Base-by-base conservation (phyloP, 257 asterid species). In the Echites panduratus region DNA sequence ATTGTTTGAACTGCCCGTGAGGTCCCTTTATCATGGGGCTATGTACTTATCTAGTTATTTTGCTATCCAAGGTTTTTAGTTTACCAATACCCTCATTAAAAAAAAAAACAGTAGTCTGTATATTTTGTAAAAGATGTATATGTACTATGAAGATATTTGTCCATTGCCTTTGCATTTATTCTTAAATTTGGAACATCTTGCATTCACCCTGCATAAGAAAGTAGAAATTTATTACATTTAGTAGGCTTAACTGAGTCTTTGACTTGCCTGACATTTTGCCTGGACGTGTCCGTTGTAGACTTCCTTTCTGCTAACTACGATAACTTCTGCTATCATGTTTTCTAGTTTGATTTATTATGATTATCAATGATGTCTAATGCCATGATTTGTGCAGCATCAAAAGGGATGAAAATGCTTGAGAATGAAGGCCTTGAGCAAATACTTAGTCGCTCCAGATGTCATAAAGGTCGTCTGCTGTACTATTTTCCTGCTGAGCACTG, bases 401-500 rank as follows among this genome's bases (percentile, higher is more conserved):
- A 66, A 71, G 85, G 82, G 63, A 76, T 76, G 74, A 77, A 72
- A 80, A 71, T 63, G 79, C 68, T 77, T 7, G 87, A 78, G 76
- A 74, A 76, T 74, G 85, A 82, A 81, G 89, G 89, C 82, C 86
- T 93, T 57, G 87, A 83, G 79, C 86, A 80, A 75, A 84, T 80
- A 74, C 92, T 93, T 75, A 81, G 73, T 70, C 87, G 84, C 40
- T 90, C 97, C 62, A 89, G 96, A 81, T 90, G 97, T 83, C 97
- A 87, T 78, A 93, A 93, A 88, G 98, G 98, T 75, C 96, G 98
- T 63, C 81, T 93, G 70, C 93, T 93, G 72, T 89, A 89, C 80
- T 93, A 93, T 73, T 93, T 87, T 76, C 96, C 96, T 64, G 57
- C 88, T 9, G 79, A 77, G 54, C 77, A 73, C 57, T 52, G 92